A percentile compares a stretch with the other conserved stretches of the same genome.
Evolutionary conservation across 306 rosid genomes (phyloP).

Genomic region (Citrullus colocynthis): DNA sequence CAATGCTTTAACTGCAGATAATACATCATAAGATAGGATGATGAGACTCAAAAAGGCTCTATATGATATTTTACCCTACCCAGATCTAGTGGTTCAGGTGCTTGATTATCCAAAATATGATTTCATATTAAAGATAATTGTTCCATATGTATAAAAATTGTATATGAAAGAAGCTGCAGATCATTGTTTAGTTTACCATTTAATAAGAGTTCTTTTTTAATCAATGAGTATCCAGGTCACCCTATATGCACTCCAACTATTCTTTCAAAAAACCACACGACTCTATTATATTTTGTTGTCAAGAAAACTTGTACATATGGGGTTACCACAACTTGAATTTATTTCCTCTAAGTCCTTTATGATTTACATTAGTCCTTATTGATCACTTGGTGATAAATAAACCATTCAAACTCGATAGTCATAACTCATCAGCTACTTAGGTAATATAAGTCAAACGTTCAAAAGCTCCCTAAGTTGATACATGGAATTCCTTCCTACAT

Average conservation of each 20-base stretch:
- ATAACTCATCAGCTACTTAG: not conserved
- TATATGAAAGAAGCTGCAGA: not conserved
- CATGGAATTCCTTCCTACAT: not conserved
- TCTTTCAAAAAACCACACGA: not conserved
- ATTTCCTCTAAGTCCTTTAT: not conserved
- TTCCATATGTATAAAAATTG: not conserved
- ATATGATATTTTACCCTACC: not conserved
- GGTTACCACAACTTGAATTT: not conserved
- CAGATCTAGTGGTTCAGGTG: conserved; percentile 5
- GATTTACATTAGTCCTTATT: not conserved
- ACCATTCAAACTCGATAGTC: not conserved
- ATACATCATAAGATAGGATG: not conserved
- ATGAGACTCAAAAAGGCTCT: not conserved
- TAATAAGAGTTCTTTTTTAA: not conserved
- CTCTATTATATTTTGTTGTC: not conserved
- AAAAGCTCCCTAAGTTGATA: not conserved
- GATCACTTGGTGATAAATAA: not conserved
- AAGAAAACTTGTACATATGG: not conserved
- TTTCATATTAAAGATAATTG: not conserved
- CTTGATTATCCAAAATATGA: not conserved
- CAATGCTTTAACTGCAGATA: conserved; percentile 52
- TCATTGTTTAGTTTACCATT: not conserved
- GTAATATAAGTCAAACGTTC: not conserved
- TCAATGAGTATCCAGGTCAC: not conserved
- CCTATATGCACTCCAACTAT: not conserved